Percentiles rank a stretch among this genome's conserved stretches.
phyloP scores from a whole-genome alignment of 805 yeast species.

The Starmerella lactis-condensi region DNA sequence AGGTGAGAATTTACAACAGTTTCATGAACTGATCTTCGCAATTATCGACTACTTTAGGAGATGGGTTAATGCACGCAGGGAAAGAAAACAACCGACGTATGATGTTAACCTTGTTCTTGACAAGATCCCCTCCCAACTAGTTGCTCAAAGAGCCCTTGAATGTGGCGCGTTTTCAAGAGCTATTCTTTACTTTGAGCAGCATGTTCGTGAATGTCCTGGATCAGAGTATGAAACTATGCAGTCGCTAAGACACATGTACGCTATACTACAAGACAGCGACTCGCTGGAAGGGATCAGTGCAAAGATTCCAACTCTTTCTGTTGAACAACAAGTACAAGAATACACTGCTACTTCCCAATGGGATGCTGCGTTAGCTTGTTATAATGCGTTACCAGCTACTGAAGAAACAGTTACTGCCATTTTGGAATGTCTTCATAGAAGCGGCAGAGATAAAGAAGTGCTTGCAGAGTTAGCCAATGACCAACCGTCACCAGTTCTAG shows the following conservation, averaged over 20 bases:
- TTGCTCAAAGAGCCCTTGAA: conserved; percentile 65
- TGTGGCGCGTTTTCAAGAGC: conserved; percentile 79
- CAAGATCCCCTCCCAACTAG: conserved; percentile 40
- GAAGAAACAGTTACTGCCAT: conserved; percentile 28
- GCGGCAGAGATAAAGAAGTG: conserved; percentile 55
- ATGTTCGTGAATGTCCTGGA: conserved; percentile 29
- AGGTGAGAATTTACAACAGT: conserved; percentile 34
- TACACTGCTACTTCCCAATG: conserved; percentile 74
- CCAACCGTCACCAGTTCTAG: conserved; percentile 16
- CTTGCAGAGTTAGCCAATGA: conserved; percentile 30
- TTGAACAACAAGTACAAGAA: conserved; percentile 60
- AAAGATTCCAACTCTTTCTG: conserved; percentile 40
- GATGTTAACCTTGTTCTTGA: conserved; percentile 10
- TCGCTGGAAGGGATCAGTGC: conserved; percentile 72
- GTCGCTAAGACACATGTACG: conserved; percentile 55
- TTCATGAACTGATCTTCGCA: conserved; percentile 57
- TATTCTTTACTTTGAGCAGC: conserved; percentile 64
- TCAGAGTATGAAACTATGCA: conserved; percentile 17
- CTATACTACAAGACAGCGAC: conserved; percentile 76
- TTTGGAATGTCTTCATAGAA: conserved; percentile 53
- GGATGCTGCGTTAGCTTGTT: conserved; percentile 73
- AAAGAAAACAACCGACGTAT: conserved; percentile 7
- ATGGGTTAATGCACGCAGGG: conserved; percentile 32
- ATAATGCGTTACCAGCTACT: conserved; percentile 33
- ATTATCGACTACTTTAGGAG: conserved; percentile 68